Conservation (phyloP, 257 asterid genomes). For the Solanum phureja region DNA sequence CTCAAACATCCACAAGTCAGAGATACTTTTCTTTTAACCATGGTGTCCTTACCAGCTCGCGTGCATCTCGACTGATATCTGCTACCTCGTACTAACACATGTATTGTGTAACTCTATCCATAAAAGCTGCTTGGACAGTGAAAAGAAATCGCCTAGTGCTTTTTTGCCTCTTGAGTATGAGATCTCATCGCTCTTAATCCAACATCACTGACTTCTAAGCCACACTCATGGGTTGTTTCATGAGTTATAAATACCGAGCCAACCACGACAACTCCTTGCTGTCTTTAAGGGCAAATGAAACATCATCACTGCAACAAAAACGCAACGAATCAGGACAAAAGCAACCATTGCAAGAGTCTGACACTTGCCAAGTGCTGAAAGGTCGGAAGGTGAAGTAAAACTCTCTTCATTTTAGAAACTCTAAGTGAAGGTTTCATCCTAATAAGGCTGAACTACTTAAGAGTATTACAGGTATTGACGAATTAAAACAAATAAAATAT, state of each 20-base stretch:
- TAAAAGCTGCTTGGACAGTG: background rate
- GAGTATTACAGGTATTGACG: background rate
- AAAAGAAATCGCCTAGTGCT: background rate
- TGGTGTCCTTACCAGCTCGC: background rate
- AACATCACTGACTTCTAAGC: background rate
- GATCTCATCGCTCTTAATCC: background rate
- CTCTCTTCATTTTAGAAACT: background rate
- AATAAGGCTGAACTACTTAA: background rate
- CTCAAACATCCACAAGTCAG: background rate
- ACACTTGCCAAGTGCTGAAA: background rate
- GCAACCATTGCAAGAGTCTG: background rate
- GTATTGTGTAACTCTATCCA: background rate
- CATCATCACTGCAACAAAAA: slow-evolving; percentile 69
- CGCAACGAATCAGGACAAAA: background rate
- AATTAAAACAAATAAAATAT: background rate
- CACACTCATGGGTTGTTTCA: background rate
- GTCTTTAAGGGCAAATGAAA: slow-evolving; percentile 80
- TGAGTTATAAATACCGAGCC: slow-evolving; percentile 48
- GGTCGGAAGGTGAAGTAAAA: background rate
- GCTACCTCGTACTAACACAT: background rate
- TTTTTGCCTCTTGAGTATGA: background rate
- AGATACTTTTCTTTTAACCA: background rate
- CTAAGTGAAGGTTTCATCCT: background rate
- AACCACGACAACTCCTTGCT: slow-evolving; percentile 88
- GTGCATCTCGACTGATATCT: background rate